phyloP scores from a whole-genome alignment of 306 rosid species.

The Inga laurina region DNA sequence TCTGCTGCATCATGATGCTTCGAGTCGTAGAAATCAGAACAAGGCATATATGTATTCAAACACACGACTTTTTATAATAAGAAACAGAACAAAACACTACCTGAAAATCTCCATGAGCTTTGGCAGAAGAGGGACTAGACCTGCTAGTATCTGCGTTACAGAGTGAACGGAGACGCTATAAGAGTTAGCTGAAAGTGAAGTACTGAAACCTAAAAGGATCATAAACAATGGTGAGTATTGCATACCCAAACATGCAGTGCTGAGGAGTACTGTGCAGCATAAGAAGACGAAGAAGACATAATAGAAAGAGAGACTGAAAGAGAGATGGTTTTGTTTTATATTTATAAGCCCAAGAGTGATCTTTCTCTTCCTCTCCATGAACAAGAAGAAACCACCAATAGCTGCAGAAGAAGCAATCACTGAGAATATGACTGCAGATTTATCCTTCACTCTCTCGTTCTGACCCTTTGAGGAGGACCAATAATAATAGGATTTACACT shows the following conservation, averaged over 20 bases:
- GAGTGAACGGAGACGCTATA: neutral
- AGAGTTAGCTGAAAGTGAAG: slow-evolving; percentile 11
- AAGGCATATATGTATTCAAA: neutral
- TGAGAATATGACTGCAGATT: slow-evolving; percentile 22
- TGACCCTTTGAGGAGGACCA: slow-evolving; percentile 32
- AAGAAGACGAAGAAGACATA: slow-evolving; percentile 37
- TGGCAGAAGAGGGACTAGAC: slow-evolving; percentile 35
- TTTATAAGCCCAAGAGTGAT: slow-evolving; percentile 28
- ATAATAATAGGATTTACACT: slow-evolving; percentile 21
- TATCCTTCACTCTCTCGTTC: slow-evolving; percentile 22
- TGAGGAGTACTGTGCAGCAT: slow-evolving; percentile 40
- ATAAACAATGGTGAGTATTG: slow-evolving; percentile 5
- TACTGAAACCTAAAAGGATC: neutral
- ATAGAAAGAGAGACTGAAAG: slow-evolving; percentile 26
- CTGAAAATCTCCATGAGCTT: slow-evolving; percentile 54
- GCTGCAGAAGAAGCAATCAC: slow-evolving; percentile 9
- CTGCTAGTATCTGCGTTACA: slow-evolving; percentile 49
- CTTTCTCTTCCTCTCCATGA: slow-evolving; percentile 71
- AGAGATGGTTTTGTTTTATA: slow-evolving; percentile 32
- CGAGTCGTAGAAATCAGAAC: neutral
- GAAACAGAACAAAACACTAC: slow-evolving; percentile 34
- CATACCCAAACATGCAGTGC: slow-evolving; percentile 54
- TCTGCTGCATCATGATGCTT: neutral
- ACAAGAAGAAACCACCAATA: slow-evolving; percentile 25
- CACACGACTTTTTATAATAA: neutral